Evolutionary conservation across 345 rosid genomes (phyloP).

Genomic region (Excoecaria agallocha): DNA sequence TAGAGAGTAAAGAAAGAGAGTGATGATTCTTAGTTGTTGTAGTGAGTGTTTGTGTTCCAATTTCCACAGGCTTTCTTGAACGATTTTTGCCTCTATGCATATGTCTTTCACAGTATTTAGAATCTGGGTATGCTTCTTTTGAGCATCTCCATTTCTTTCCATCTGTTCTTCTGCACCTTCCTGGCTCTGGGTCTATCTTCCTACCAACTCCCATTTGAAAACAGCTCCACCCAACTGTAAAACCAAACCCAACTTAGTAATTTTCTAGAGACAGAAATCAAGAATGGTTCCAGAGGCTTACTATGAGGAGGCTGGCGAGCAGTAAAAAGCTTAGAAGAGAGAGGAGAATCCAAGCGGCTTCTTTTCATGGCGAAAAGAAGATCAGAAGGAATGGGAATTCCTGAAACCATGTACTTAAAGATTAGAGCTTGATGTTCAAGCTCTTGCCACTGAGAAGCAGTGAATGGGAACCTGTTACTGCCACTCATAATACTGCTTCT

Average conservation of each 20-base stretch:
- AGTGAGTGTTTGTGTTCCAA: constrained; percentile 21
- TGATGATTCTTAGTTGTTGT: constrained; percentile 30
- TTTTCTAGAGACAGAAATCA: no score
- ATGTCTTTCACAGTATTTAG: constrained; percentile 92
- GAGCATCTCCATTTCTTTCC: constrained; percentile 99
- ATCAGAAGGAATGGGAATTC: constrained; percentile 74
- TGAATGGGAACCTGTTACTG: constrained; percentile 62
- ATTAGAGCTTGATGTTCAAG: constrained; percentile 86
- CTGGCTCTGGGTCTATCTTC: constrained; percentile 88
- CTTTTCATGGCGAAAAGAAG: constrained; percentile 72
- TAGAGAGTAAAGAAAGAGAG: constrained; percentile 35
- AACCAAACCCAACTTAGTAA: background rate
- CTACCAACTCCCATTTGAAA: constrained; percentile 72
- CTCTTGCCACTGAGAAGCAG: constrained; percentile 85
- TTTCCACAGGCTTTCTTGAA: constrained; percentile 96
- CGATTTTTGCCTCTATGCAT: constrained; percentile 97
- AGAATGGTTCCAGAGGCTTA: constrained; percentile 19
- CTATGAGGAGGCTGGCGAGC: constrained; percentile 53
- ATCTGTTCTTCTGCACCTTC: constrained; percentile 89
- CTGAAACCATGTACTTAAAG: constrained; percentile 73
- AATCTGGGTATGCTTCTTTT: constrained; percentile 84
- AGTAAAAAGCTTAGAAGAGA: constrained; percentile 41
- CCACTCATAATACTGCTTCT: constrained; percentile 25
- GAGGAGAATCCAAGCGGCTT: constrained; percentile 47
- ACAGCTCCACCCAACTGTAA: constrained; percentile 73